Base-by-base conservation (phyloP, 805 yeast genomes). In the Cyberlindnera japonica region DNA sequence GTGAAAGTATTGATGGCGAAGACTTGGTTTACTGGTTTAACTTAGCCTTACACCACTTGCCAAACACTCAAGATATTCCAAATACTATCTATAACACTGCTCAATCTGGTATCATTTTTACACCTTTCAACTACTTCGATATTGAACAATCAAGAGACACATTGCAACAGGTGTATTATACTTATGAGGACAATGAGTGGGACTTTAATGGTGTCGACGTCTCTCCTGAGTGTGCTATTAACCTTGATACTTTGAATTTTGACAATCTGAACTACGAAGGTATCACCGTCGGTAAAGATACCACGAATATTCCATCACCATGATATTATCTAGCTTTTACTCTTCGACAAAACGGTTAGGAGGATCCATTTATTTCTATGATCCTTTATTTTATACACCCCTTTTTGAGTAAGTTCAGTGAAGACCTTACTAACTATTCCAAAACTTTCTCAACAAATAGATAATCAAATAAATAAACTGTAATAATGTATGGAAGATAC, bases 11-110 rank as follows among this genome's bases (percentile, higher is more conserved):
- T 19, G 54, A 40, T 20, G 59, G 59, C 26, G 59, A 51, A 35
- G 62, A 57, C 35, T 32, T 57, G 18, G 62, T 57, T 17, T 51
- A 49, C n/a, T 57, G 62, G 62, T 43, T 56, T 31, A 57, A 53
- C 43, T 35, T 57, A 29, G 62, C 54, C 23, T 37, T 57, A 17
- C 62, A 57, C 33, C 62, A 57, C 35, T 45, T 57, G 34, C 62
- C 62, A 44, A 56, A 51, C 41, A 51, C 59, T 20, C 57, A 57
- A 28, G 62, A 57, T 44, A 51, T 57, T 25, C 62, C 61, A 44
- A 54, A 48, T 33, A 57, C 62, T 11, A 45, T 57, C 22, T 57
- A 48, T 48, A 49, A 43, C 32, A 53, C 61, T 21, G 62, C 61
- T 12, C 47, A 42, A 32, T 44, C 58, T 5, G 41, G 49, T 13